phyloP scores from a whole-genome alignment of 306 rosid genomes.

The Hylodesmum podocarpum region DNA sequence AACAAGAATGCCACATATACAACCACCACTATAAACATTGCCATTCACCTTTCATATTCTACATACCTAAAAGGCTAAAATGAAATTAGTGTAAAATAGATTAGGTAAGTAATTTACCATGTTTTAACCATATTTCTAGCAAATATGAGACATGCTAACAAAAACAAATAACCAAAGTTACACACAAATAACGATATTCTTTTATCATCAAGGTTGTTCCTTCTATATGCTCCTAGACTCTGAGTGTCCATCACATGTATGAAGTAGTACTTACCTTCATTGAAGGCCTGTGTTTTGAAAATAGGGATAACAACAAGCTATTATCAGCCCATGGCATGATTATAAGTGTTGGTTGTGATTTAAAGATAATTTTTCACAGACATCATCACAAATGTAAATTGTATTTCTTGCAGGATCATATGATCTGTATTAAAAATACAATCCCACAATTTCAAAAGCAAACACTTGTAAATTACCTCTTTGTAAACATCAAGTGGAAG shows the following conservation, averaged over 20 bases:
- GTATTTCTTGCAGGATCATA: not conserved
- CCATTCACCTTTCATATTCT: not conserved
- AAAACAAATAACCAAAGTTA: no score
- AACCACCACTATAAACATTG: not conserved
- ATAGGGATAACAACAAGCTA: no score
- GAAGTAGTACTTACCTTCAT: no score
- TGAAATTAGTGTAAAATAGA: not conserved
- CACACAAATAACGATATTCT: no score
- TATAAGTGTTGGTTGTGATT: not conserved
- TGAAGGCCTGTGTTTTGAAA: no score
- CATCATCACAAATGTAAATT: not conserved
- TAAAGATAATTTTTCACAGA: not conserved
- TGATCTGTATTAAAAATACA: not conserved
- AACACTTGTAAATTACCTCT: slow-evolving; percentile 59
- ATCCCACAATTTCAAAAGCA: slow-evolving; percentile 10
- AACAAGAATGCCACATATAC: slow-evolving; percentile 2
- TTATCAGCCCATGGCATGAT: no score
- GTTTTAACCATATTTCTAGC: no score
- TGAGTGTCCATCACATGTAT: no score
- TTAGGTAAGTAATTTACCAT: not conserved
- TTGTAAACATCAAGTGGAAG: slow-evolving; percentile 93
- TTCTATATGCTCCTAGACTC: no score
- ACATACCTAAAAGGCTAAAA: not conserved
- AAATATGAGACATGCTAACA: no score
- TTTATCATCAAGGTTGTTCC: no score